Evolutionary conservation across 305 asterid species (phyloP).

Genomic region (Ilex paraguariensis): DNA sequence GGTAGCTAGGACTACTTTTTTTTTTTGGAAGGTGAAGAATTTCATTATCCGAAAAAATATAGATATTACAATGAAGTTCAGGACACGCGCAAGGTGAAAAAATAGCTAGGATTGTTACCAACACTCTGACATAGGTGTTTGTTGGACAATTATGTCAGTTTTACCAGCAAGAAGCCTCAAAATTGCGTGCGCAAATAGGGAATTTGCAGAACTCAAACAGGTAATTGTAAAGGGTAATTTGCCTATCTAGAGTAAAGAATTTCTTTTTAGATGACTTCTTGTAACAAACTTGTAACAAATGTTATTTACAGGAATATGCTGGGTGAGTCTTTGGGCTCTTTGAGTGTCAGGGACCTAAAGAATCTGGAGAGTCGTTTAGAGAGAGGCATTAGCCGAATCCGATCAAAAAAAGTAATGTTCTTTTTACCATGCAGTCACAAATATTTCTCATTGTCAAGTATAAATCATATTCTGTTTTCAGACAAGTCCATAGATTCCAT

Average conservation of each 20-base stretch:
- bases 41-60: too few relatives aligned
- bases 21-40: too few relatives aligned
- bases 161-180: conserved; percentile 83
- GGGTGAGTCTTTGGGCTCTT: conserved; percentile 59
- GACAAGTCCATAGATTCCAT: background rate
- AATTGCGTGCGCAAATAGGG: conserved; percentile 64
- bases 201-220: conserved; percentile 75
- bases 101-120: too few relatives aligned
- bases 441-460: background rate
- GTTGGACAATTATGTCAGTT: conserved; percentile 32
- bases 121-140: too few relatives aligned
- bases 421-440: background rate
- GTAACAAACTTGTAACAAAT: background rate
- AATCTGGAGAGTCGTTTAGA: conserved; percentile 59
- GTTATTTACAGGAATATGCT: conserved; percentile 48
- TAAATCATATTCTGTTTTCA: background rate
- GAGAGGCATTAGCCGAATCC: conserved; percentile 56
- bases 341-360: conserved; percentile 51
- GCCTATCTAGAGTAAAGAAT: background rate
- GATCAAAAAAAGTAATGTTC: conserved; percentile 62
- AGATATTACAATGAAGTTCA: too few relatives aligned
- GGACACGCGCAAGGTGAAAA: too few relatives aligned
- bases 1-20: too few relatives aligned
- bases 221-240: conserved; percentile 17
- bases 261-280: background rate